Conservation (phyloP, 352 stramenopile species). For the Globisporangium spiculum region DNA sequence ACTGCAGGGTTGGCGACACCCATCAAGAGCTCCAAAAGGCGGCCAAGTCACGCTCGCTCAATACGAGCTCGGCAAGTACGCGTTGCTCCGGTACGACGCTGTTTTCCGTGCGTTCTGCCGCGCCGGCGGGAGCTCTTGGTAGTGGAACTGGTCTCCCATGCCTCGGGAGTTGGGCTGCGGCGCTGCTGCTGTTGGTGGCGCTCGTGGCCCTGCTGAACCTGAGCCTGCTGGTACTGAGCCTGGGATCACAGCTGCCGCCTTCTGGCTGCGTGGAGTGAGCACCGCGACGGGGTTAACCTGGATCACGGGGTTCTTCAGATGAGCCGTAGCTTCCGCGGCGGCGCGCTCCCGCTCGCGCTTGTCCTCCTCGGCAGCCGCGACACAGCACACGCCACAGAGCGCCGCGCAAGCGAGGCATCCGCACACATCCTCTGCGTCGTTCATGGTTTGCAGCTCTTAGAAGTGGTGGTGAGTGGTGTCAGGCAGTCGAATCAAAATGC, state of each 20-base stretch:
- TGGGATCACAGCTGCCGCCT: conserved; percentile 19
- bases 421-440: conserved; percentile 73
- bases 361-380: conserved; percentile 75
- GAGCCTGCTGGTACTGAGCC: not conserved
- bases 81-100: conserved; percentile 21
- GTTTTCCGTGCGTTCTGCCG: conserved; percentile 25
- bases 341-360: conserved; percentile 72
- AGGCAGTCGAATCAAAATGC: not conserved
- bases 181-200: conserved; percentile 20
- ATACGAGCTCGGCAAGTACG: conserved; percentile 12
- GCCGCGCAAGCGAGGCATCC: conserved; percentile 67
- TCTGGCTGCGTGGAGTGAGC: conserved; percentile 36
- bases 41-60: conserved; percentile 16
- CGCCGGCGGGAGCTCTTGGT: conserved; percentile 17
- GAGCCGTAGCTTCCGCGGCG: conserved; percentile 25
- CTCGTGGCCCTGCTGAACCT: conserved; percentile 8
- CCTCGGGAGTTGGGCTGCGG: conserved; percentile 7
- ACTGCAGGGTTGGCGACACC: not conserved
- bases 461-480: not conserved
- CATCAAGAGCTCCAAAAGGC: conserved; percentile 7
- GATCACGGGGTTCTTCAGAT: conserved; percentile 58
- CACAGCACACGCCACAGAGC: conserved; percentile 74
- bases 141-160: conserved; percentile 6
- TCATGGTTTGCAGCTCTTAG: conserved; percentile 37
- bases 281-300: conserved; percentile 67